Conservation (phyloP, 495 filamentous ascomycete genomes). For the Evansstolkia leycettana region DNA sequence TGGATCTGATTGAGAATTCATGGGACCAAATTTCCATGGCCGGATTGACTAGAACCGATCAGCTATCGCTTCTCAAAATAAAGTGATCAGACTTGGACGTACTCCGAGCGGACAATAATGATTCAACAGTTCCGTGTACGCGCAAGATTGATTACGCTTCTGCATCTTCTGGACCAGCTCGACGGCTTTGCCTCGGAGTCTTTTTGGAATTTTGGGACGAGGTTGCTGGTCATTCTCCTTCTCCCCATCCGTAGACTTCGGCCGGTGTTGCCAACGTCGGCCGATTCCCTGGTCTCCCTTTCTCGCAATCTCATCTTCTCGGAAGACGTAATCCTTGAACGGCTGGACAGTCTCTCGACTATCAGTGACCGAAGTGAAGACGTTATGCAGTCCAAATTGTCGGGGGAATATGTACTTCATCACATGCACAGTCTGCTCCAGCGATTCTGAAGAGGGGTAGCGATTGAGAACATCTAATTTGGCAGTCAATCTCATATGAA, state of each 20-base stretch:
- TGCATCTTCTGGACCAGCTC: constrained; percentile 57
- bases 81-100: constrained; percentile 7
- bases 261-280: not conserved
- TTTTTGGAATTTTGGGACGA: constrained; percentile 50
- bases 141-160: constrained; percentile 56
- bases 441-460: constrained; percentile 36
- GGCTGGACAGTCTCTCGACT: constrained; percentile 49
- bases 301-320: constrained; percentile 69
- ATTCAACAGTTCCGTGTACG: constrained; percentile 61
- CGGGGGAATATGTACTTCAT: constrained; percentile 91
- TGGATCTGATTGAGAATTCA: constrained; percentile 6
- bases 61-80: constrained; percentile 1
- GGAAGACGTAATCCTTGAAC: constrained; percentile 69
- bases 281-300: constrained; percentile 5
- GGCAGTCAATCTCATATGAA: constrained; percentile 2
- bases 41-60: constrained; percentile 14
- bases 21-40: constrained; percentile 16
- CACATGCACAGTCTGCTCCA: constrained; percentile 49
- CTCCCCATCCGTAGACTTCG: not conserved
- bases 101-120: constrained; percentile 65
- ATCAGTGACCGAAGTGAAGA: constrained; percentile 63
- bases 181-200: constrained; percentile 50
- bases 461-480: constrained; percentile 73
- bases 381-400: constrained; percentile 83
- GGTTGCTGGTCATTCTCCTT: constrained; percentile 4